Evolutionary conservation across 2,329 filamentous ascomycete species (phyloP).

Genomic region (Fusarium robinianum): DNA sequence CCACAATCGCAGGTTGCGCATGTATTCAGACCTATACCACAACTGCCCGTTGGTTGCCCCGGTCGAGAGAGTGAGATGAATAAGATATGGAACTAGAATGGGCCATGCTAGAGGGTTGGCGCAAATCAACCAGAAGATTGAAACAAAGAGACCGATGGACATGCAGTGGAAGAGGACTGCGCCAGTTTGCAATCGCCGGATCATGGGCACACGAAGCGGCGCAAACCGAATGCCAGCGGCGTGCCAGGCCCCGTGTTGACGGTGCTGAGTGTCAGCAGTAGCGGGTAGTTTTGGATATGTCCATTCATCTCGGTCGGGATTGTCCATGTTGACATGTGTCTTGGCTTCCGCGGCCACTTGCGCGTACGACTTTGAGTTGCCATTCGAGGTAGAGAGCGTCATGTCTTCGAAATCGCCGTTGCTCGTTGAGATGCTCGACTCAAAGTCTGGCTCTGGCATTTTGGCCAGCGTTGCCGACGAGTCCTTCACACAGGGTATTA

Average conservation of each 20-base stretch:
- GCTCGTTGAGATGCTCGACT: slow-evolving; percentile 23
- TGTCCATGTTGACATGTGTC: slow-evolving; percentile 5
- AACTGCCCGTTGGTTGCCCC: slow-evolving; percentile 77
- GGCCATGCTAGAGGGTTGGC: slow-evolving; percentile 94
- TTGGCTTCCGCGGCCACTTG: slow-evolving; percentile 21
- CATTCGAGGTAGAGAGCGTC: slow-evolving; percentile 20
- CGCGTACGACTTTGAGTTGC: slow-evolving; percentile 30
- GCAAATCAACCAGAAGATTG: slow-evolving; percentile 87
- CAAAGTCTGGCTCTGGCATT: slow-evolving; percentile 17
- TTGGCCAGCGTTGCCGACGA: slow-evolving; percentile 4
- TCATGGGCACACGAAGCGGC: slow-evolving; percentile 73
- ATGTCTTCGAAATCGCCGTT: slow-evolving; percentile 27
- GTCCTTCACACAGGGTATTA: no score
- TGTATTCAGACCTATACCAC: slow-evolving; percentile 71
- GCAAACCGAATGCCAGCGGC: slow-evolving; percentile 76
- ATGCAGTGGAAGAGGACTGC: slow-evolving; percentile 76
- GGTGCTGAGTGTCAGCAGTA: slow-evolving; percentile 17
- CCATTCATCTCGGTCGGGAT: slow-evolving; percentile 14
- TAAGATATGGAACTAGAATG: slow-evolving; percentile 71
- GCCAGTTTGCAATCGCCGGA: slow-evolving; percentile 75
- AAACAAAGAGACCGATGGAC: slow-evolving; percentile 70
- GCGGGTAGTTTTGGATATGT: slow-evolving; percentile 39
- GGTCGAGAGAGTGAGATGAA: slow-evolving; percentile 81
- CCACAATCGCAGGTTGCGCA: slow-evolving; percentile 79
- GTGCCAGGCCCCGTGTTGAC: slow-evolving; percentile 41